Conservation (phyloP, 2,329 filamentous ascomycete genomes). For the Thermoascus crustaceus region DNA sequence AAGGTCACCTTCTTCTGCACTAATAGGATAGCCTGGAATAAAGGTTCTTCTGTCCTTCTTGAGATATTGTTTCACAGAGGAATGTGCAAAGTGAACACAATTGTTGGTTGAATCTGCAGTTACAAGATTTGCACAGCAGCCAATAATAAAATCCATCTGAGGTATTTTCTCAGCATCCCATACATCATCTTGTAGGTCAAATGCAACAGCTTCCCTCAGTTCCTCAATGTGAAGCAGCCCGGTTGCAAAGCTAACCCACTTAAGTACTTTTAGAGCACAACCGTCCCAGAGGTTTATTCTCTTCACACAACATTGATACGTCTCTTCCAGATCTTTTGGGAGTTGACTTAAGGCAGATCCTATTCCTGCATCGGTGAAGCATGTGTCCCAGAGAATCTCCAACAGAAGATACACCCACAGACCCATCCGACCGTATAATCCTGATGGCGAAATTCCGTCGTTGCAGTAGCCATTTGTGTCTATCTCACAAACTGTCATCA, state of each 20-base stretch:
- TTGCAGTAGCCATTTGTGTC: too few relatives aligned
- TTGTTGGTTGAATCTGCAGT: constrained; percentile 11
- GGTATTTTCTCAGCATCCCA: constrained; percentile 13
- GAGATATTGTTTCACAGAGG: constrained; percentile 14
- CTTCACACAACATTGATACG: constrained; percentile 11
- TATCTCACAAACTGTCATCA: too few relatives aligned
- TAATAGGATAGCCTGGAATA: constrained; percentile 5
- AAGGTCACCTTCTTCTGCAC: constrained; percentile 5
- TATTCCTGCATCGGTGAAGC: constrained; percentile 13
- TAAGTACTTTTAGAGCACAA: constrained; percentile 9
- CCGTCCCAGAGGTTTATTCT: constrained; percentile 9
- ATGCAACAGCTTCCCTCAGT: constrained; percentile 14
- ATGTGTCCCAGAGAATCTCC: constrained; percentile 16
- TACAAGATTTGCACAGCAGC: constrained; percentile 17
- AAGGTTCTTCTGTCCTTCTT: constrained; percentile 4
- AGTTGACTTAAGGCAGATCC: constrained; percentile 7
- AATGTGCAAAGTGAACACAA: constrained; percentile 15
- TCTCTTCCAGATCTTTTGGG: constrained; percentile 15
- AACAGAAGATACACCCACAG: too few relatives aligned
- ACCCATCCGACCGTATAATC: too few relatives aligned
- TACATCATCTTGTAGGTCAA: constrained; percentile 9
- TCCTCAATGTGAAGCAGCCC: constrained; percentile 15
- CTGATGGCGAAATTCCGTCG: too few relatives aligned
- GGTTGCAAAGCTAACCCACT: constrained; percentile 16
- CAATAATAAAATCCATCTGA: constrained; percentile 10